These are phyloP conservation scores for Neolentinus lepideus DNA, from an alignment of 1,284 basidiomycete genomes.

Conservation along the genomic window DNA sequence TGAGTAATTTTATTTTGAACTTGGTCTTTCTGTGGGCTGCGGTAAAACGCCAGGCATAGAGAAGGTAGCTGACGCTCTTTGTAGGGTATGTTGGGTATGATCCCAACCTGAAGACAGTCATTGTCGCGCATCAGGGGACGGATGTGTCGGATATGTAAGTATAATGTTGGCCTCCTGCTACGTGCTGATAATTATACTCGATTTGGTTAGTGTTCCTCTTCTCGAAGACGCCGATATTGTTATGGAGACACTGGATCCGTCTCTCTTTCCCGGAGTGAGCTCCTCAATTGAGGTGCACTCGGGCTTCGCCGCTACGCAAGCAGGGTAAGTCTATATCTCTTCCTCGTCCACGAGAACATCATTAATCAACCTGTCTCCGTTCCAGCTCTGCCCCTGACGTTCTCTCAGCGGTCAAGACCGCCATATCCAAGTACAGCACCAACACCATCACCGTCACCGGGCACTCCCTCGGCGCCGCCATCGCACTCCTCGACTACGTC, in stretches of 20 bases:
- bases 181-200: neutral
- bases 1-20: too few relatives aligned
- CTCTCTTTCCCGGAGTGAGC: constrained; percentile 27
- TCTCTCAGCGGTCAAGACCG: constrained; percentile 38
- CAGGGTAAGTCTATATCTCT: constrained; percentile 7
- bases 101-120: constrained; percentile 13
- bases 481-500: constrained; percentile 40
- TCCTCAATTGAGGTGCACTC: constrained; percentile 21
- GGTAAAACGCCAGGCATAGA: neutral
- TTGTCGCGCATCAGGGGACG: constrained; percentile 22
- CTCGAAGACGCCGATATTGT: constrained; percentile 24
- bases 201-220: constrained; percentile 16
- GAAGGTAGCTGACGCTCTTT: neutral
- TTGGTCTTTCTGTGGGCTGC: too few relatives aligned
- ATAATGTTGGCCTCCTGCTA: neutral
- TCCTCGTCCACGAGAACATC: neutral
- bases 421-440: constrained; percentile 30
- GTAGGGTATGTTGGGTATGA: constrained; percentile 22
- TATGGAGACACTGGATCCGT: constrained; percentile 18
- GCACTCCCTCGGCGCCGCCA: constrained; percentile 48
- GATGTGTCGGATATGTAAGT: neutral
- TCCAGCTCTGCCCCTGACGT: constrained; percentile 40
- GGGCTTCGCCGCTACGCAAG: constrained; percentile 27
- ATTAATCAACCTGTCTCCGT: neutral
- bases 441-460: constrained; percentile 43